Evolutionary conservation across 306 rosid species (phyloP).

Genomic region (Rosa lucieae): DNA sequence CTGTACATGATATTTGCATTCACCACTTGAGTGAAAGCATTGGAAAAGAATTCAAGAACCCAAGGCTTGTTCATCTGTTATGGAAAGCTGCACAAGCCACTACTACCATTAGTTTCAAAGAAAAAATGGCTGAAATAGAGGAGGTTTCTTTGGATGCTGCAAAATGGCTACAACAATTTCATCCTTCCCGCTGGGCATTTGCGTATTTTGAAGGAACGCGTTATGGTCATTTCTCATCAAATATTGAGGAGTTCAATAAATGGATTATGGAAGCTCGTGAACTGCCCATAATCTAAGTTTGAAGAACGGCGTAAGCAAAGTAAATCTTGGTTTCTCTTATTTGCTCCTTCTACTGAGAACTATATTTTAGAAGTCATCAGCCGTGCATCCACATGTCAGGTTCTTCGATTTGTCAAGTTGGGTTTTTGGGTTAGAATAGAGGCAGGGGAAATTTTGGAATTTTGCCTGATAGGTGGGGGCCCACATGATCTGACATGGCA

Average conservation of each 20-base stretch:
- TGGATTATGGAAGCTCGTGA: conserved; percentile 89
- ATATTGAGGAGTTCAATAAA: conserved; percentile 70
- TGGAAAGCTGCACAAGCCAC: conserved; percentile 87
- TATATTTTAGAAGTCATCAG: conserved; percentile 59
- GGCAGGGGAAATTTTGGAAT: too few relatives aligned
- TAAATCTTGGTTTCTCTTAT: conserved; percentile 59
- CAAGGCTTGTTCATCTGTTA: conserved; percentile 72
- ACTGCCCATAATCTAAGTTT: conserved; percentile 77
- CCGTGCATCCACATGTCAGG: conserved; percentile 67
- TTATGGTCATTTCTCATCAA: conserved; percentile 79
- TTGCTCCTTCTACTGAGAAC: conserved; percentile 79
- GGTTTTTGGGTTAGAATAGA: too few relatives aligned
- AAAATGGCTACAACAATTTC: conserved; percentile 68
- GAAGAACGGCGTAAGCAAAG: conserved; percentile 59
- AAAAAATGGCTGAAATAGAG: conserved; percentile 69
- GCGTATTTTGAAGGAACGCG: conserved; percentile 68
- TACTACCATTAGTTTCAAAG: conserved; percentile 57
- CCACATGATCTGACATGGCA: too few relatives aligned
- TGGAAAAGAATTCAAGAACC: conserved; percentile 86
- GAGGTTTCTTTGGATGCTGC: conserved; percentile 84
- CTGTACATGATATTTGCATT: conserved; percentile 70
- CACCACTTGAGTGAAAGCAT: conserved; percentile 80
- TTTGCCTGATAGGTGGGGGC: too few relatives aligned
- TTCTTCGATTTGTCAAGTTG: conserved; percentile 69
- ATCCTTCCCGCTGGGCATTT: conserved; percentile 81